Evolutionary conservation across 805 yeast genomes (phyloP).

Genomic region (Wickerhamomyces xylosicus): DNA sequence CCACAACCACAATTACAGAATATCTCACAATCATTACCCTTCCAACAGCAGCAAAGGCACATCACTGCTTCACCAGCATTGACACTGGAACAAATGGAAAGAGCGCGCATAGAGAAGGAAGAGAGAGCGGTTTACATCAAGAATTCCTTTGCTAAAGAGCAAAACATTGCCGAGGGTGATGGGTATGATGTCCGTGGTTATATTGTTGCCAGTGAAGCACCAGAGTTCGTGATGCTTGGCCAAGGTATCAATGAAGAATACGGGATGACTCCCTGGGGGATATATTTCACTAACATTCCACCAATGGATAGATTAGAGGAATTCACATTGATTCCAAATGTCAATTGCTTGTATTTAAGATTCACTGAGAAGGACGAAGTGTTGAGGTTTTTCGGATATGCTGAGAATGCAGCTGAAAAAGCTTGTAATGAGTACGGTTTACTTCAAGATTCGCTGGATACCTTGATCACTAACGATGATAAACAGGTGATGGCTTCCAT

Average conservation of each 20-base stretch:
- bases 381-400: not conserved
- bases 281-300: not conserved
- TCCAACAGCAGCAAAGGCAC: not conserved
- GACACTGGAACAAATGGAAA: not conserved
- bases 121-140: not conserved
- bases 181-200: not conserved
- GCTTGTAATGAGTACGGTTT: not conserved
- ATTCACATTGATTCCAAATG: not conserved
- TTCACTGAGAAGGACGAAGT: not conserved
- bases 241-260: not conserved
- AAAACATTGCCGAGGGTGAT: not conserved
- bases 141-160: not conserved
- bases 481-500: not conserved
- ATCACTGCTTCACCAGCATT: not conserved
- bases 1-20: too few species aligned
- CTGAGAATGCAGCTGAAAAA: not conserved
- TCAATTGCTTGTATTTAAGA: not conserved
- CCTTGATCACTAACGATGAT: not conserved
- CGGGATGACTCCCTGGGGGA: not conserved
- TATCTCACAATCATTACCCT: too few species aligned
- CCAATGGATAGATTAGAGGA: not conserved
- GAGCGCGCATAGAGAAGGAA: not conserved
- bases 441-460: not conserved
- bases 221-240: not conserved
- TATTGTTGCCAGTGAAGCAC: not conserved